Percentiles rank a stretch among this genome's conserved stretches.
Conservation (phyloP, 129 eudicot species). For the Heracleum sosnowskyi region DNA sequence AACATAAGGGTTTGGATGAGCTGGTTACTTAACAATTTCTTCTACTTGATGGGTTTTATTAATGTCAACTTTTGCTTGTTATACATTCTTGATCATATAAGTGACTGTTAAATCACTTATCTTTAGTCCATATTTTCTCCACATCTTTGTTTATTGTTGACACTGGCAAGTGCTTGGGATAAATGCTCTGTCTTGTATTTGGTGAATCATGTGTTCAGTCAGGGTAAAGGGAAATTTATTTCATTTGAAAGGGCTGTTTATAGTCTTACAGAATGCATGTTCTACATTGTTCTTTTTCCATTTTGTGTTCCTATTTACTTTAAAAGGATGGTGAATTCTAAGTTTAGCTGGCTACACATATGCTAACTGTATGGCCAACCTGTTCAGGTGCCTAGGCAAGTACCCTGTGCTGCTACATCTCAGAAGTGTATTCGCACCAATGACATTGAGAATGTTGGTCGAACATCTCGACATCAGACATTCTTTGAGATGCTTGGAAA, state of each 20-base stretch:
- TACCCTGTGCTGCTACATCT: conserved; percentile 85
- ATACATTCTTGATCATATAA: background rate
- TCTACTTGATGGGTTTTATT: background rate
- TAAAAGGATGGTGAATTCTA: background rate
- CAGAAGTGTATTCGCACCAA: conserved; percentile 94
- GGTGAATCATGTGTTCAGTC: background rate
- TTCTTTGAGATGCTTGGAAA: conserved; percentile 97
- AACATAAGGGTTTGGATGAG: too few relatives aligned
- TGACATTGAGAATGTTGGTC: conserved; percentile 90
- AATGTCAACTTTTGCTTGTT: background rate
- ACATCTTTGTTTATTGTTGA: background rate
- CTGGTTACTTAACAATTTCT: background rate
- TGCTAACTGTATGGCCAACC: background rate
- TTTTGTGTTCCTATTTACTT: background rate
- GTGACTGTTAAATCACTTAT: background rate
- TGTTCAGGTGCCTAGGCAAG: conserved; percentile 70
- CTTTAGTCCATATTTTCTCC: background rate
- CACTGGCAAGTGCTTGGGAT: background rate
- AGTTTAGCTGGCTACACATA: conserved; percentile 4
- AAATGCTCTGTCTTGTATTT: background rate
- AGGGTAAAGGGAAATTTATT: background rate
- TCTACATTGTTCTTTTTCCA: background rate
- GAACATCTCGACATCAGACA: conserved; percentile 88
- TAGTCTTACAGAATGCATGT: background rate
- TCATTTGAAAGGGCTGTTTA: background rate